Evolutionary conservation across 1,139 yeast species (phyloP).

Genomic region (Debaryomyces udenii): DNA sequence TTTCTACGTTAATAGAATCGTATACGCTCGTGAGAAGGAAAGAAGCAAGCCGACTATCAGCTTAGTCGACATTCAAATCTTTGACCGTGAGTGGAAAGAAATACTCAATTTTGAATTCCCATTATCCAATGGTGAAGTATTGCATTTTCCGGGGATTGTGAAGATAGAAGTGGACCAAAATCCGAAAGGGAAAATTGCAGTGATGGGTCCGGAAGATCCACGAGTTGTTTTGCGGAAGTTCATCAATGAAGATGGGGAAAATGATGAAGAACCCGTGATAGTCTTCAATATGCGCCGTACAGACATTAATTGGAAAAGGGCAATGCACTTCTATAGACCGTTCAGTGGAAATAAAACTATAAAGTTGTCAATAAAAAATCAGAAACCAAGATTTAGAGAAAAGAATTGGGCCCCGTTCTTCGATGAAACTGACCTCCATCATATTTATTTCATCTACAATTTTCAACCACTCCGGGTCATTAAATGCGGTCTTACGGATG

Average conservation of each 20-base stretch:
- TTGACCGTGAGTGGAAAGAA: slow-evolving; percentile 21
- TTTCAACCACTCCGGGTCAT: slow-evolving; percentile 23
- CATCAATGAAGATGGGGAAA: slow-evolving; percentile 11
- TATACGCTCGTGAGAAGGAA: slow-evolving; percentile 13
- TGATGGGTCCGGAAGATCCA: slow-evolving; percentile 20
- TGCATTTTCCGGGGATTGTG: slow-evolving; percentile 14
- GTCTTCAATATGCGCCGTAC: slow-evolving; percentile 18
- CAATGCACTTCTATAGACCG: slow-evolving; percentile 19
- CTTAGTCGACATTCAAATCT: slow-evolving; percentile 19
- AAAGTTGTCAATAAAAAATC: slow-evolving; percentile 11
- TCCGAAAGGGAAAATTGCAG: slow-evolving; percentile 12
- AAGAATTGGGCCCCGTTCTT: slow-evolving; percentile 21
- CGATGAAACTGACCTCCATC: slow-evolving; percentile 12
- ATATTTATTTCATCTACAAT: slow-evolving; percentile 22
- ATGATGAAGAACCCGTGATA: slow-evolving; percentile 18
- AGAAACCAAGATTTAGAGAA: slow-evolving; percentile 17
- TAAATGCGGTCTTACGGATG: slow-evolving; percentile 19
- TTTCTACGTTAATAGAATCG: slow-evolving; percentile 20
- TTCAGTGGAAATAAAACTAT: slow-evolving; percentile 12
- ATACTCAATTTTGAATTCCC: slow-evolving; percentile 13
- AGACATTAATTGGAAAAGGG: slow-evolving; percentile 16
- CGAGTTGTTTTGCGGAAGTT: slow-evolving; percentile 15
- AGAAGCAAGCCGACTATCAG: slow-evolving; percentile 20
- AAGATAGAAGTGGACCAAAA: slow-evolving; percentile 15
- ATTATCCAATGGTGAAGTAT: slow-evolving; percentile 6